These are phyloP conservation scores for Pluteus cervinus DNA, from an alignment of 768 basidiomycete genomes.

Conservation along the genomic window DNA sequence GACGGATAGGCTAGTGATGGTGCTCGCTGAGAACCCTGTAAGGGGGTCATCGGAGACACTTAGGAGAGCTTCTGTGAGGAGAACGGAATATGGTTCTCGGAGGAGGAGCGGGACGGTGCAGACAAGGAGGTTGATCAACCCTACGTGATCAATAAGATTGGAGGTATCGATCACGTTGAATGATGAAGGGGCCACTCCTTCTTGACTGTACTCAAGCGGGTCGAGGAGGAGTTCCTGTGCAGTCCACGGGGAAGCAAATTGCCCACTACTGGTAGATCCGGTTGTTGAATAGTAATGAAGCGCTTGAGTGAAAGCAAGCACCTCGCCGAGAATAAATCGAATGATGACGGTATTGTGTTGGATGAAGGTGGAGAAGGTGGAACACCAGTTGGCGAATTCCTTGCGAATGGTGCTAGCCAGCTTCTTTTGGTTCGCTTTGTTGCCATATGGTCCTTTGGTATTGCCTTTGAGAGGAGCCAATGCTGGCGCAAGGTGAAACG, in stretches of 20 bases:
- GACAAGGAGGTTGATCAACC: conserved; percentile 38
- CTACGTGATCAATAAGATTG: conserved; percentile 43
- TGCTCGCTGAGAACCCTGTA: conserved; percentile 22
- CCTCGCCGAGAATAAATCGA: conserved; percentile 36
- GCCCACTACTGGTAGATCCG: conserved; percentile 15
- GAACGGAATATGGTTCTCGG: conserved; percentile 18
- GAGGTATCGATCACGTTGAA: conserved; percentile 48
- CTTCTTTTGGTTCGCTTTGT: conserved; percentile 10
- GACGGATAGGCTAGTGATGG: conserved; percentile 33
- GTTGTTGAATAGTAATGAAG: conserved; percentile 17
- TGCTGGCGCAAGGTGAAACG: conserved; percentile 35
- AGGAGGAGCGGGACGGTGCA: conserved; percentile 31
- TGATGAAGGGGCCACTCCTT: conserved; percentile 20
- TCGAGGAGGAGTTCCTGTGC: conserved; percentile 23
- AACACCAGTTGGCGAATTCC: conserved; percentile 30
- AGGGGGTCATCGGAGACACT: conserved; percentile 14
- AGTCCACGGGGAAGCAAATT: conserved; percentile 31
- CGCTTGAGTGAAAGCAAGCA: conserved; percentile 30
- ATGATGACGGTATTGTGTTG: conserved; percentile 17
- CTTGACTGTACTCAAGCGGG: conserved; percentile 20
- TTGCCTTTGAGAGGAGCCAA: conserved; percentile 15
- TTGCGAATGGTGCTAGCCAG: conserved; percentile 21
- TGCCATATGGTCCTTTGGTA: no score
- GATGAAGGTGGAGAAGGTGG: conserved; percentile 17
- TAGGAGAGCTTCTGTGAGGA: conserved; percentile 39